Percentiles rank a stretch among this genome's conserved stretches.
Conservation (phyloP, 768 basidiomycete genomes). For the Mycena venus region DNA sequence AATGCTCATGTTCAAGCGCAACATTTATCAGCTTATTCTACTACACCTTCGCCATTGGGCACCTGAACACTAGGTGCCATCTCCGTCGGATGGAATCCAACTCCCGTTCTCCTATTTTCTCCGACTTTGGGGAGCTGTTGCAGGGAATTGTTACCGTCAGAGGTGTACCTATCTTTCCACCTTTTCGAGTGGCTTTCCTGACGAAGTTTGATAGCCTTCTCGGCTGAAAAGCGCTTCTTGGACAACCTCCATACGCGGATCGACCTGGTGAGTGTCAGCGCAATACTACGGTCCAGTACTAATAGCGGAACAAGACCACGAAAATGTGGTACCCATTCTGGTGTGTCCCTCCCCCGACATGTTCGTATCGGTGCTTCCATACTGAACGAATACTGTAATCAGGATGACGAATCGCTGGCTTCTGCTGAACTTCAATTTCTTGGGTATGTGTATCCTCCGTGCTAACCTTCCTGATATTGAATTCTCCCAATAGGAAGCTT, state of each 20-base stretch:
- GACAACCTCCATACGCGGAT: constrained; percentile 80
- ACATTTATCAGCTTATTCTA: constrained; percentile 81
- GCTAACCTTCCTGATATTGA: background rate
- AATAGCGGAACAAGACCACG: constrained; percentile 57
- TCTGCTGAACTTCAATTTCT: constrained; percentile 20
- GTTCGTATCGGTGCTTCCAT: constrained; percentile 53
- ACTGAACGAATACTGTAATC: constrained; percentile 36
- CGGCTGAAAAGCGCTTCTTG: constrained; percentile 83
- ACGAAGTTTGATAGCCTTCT: constrained; percentile 63
- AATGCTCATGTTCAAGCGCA: constrained; percentile 61
- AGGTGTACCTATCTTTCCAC: constrained; percentile 40
- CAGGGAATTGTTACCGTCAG: constrained; percentile 90
- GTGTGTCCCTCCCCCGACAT: constrained; percentile 69
- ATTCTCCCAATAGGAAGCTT: background rate
- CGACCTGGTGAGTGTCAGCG: constrained; percentile 52
- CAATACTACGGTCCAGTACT: background rate
- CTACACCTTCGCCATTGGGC: constrained; percentile 75
- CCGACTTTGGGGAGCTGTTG: constrained; percentile 84
- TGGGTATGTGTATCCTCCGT: background rate
- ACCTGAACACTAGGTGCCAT: constrained; percentile 85
- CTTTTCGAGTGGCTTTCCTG: background rate
- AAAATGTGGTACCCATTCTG: constrained; percentile 80
- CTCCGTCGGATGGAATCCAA: constrained; percentile 95
- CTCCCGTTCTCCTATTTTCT: constrained; percentile 86
- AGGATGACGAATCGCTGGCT: constrained; percentile 43